Conservation (phyloP, 2,329 filamentous ascomycete species). For the Aschersonia sp. region DNA sequence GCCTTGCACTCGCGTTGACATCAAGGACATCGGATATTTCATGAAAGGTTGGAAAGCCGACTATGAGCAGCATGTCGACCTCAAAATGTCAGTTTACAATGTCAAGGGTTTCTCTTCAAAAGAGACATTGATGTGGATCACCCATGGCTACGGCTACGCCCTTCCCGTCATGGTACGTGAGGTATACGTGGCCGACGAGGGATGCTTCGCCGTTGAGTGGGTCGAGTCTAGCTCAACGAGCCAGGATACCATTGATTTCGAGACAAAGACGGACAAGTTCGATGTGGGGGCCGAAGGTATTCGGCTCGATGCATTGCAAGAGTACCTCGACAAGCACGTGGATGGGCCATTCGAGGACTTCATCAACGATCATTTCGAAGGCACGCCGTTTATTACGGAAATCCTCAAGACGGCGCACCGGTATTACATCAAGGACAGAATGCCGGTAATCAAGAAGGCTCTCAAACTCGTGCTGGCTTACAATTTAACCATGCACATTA, state of each 20-base stretch:
- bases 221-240: constrained; percentile 59
- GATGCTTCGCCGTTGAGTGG: constrained; percentile 90
- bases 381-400: constrained; percentile 87
- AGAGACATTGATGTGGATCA: constrained; percentile 73
- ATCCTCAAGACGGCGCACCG: constrained; percentile 93
- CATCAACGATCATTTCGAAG: constrained; percentile 91
- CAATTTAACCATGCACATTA: constrained; percentile 89
- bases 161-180: constrained; percentile 88
- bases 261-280: constrained; percentile 75
- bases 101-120: constrained; percentile 70
- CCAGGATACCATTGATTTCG: constrained; percentile 65
- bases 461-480: constrained; percentile 91
- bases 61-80: constrained; percentile 78
- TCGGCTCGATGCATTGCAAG: constrained; percentile 63
- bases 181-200: constrained; percentile 82
- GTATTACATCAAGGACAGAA: constrained; percentile 79
- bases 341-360: constrained; percentile 86
- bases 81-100: constrained; percentile 83
- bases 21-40: constrained; percentile 96
- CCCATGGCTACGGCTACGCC: constrained; percentile 88
- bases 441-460: constrained; percentile 84
- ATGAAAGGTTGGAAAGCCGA: constrained; percentile 99
- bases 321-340: constrained; percentile 92
- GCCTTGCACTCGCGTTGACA: constrained; percentile 93
- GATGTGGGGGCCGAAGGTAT: constrained; percentile 84